Base-by-base conservation (phyloP, 2,329 filamentous ascomycete genomes). In the Zymoseptoria passerinii region DNA sequence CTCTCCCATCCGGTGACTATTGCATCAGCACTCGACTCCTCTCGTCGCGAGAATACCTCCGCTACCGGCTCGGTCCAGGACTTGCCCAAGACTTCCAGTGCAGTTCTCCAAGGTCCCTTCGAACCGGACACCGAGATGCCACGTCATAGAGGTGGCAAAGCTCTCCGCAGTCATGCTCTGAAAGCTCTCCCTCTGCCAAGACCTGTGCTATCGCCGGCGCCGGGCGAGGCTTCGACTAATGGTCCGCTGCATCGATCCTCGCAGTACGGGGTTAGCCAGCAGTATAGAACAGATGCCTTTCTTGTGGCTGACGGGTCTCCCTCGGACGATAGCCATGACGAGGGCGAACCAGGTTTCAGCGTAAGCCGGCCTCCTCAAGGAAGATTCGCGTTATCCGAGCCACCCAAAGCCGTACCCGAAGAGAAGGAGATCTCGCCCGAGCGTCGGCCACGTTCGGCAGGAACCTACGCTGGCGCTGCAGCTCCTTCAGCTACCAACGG, bases 1-100 rank as follows among this genome's bases (percentile, higher is more conserved):
- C 90, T 91, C 0, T 92, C 89, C 0, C 80, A 86, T 18, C 88
- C 95, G 61, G 76, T 76, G n/a, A 81, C 80, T 55, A 74, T 78
- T 58, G 77, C 79, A 40, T 71, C 73, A 8, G 75, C 75, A 29
- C 57, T 60, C 48, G 65, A 67, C 57, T 56, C 57, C 52, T 57
- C 29, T 55, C 61, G 10, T 52, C 57, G 18, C 48, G 56, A 16
- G 57, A 60, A 58, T 60, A 59, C 28, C 52, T 23, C 35, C 29
- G 50, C 48, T 20, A 16, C 40, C 23, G 60, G 27, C 28, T 50
- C 35, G 54, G 55, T 58, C 54, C 18, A 56, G 52, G 52, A 61
- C n/a, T 55, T 59, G 48, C 55, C 55, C 48, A 60, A 60, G 23
- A 58, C 60, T n/a, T 48, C 61, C 8, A 66, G 67, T 35, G 67